These are phyloP conservation scores for Russula sp. DNA, from an alignment of 768 basidiomycete genomes.

Conservation along the genomic window DNA sequence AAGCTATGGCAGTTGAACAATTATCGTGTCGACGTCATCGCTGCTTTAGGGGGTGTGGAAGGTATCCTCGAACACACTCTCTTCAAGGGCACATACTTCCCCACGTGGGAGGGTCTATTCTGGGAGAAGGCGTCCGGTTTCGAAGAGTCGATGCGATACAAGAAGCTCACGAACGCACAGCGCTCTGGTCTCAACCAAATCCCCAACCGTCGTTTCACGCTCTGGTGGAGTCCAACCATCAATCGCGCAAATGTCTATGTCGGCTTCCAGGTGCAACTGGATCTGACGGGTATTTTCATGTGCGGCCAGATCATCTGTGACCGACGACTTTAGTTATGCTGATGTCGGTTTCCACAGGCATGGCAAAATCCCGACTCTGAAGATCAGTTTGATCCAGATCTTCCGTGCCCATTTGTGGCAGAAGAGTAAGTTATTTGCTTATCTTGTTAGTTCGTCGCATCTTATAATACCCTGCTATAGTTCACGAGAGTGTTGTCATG, in stretches of 20 bases:
- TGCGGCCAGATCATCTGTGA: constrained; percentile 34
- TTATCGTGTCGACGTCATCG: constrained; percentile 97
- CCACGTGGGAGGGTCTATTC: constrained; percentile 97
- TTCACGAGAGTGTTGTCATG: constrained; percentile 91
- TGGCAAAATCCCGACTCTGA: constrained; percentile 96
- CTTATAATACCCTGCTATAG: constrained; percentile 39
- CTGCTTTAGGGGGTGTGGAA: constrained; percentile 95
- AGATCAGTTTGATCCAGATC: constrained; percentile 99
- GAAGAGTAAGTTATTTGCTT: constrained; percentile 61
- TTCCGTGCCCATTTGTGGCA: constrained; percentile 99
- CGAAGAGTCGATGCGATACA: constrained; percentile 94
- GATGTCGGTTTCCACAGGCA: constrained; percentile 53
- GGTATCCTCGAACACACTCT: constrained; percentile 95
- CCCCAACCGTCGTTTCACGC: constrained; percentile 97
- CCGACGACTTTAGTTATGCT: constrained; percentile 6
- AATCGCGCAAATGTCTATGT: constrained; percentile 99
- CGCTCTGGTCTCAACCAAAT: constrained; percentile 97
- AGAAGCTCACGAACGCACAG: constrained; percentile 97
- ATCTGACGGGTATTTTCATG: constrained; percentile 97
- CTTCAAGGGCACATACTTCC: constrained; percentile 98
- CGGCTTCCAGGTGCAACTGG: constrained; percentile 99
- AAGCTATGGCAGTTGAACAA: constrained; percentile 98
- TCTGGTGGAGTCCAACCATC: constrained; percentile 99
- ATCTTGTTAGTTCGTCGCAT: constrained; percentile 30
- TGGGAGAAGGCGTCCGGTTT: constrained; percentile 99